Percentiles rank a stretch among this genome's conserved stretches.
Conservation (phyloP, 208 protist genomes). For the Tritrichomonas musculus region DNA sequence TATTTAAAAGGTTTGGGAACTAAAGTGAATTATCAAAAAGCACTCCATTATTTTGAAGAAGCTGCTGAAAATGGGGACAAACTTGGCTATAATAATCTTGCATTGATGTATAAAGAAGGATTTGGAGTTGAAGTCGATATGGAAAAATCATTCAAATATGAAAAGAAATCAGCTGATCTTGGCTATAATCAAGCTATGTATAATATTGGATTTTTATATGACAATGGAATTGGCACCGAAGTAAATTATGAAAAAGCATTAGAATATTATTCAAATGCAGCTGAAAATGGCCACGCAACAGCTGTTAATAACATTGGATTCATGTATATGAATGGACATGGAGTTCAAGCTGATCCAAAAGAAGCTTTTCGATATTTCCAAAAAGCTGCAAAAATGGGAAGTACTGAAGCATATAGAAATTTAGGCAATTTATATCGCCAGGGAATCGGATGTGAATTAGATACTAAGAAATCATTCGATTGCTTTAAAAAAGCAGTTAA, state of each 20-base stretch:
- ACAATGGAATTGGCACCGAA: neutral
- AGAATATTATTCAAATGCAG: neutral
- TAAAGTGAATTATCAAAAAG: neutral
- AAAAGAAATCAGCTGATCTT: neutral
- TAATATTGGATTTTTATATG: neutral
- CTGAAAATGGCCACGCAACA: neutral
- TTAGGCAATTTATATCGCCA: too few relatives aligned
- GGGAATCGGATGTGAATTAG: too few relatives aligned
- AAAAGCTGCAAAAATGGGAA: neutral
- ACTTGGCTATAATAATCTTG: neutral
- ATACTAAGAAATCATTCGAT: too few relatives aligned
- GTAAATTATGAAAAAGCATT: neutral
- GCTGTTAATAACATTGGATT: neutral
- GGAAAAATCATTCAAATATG: neutral
- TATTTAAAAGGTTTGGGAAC: neutral
- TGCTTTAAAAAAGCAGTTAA: too few relatives aligned
- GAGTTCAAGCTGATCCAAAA: neutral
- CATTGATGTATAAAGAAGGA: neutral
- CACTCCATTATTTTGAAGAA: neutral
- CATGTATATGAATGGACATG: neutral
- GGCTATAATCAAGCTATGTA: neutral
- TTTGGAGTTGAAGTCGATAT: neutral
- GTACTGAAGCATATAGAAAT: too few relatives aligned
- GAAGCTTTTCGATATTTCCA: neutral
- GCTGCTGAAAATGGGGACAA: slow-evolving; percentile 3